Evolutionary conservation across 306 rosid species (phyloP).

Genomic region (Dryas drummondii): DNA sequence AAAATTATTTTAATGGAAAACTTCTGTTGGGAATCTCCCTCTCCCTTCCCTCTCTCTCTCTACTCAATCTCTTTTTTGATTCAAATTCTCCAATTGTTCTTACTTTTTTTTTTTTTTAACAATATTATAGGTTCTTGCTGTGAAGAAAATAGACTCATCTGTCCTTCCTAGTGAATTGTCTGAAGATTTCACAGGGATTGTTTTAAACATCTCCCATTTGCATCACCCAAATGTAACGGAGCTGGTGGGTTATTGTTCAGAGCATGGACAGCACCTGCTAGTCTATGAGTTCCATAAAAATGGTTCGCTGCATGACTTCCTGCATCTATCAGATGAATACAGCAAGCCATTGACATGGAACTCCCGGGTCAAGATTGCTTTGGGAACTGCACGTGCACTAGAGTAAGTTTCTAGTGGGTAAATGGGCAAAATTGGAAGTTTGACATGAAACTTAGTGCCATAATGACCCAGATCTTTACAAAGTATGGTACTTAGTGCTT

Average conservation of each 20-base stretch:
- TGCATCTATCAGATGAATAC: slow-evolving; percentile 83
- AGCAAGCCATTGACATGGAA: slow-evolving; percentile 94
- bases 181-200: slow-evolving; percentile 67
- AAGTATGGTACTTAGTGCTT: background rate
- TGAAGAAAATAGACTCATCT: slow-evolving; percentile 90
- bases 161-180: slow-evolving; percentile 50
- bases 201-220: slow-evolving; percentile 67
- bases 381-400: slow-evolving; percentile 93
- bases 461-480: background rate
- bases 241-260: slow-evolving; percentile 94
- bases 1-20: too few species aligned
- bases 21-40: background rate
- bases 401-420: slow-evolving; percentile 59
- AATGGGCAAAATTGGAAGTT: background rate
- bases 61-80: background rate
- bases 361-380: slow-evolving; percentile 91
- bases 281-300: slow-evolving; percentile 80
- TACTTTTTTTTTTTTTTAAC: slow-evolving; percentile 18
- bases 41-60: background rate
- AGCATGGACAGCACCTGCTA: slow-evolving; percentile 92
- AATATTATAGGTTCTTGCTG: slow-evolving; percentile 77
- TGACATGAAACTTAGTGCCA: background rate
- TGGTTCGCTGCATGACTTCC: slow-evolving; percentile 84
- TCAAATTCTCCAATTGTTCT: background rate
- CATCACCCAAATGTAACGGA: slow-evolving; percentile 91